Evolutionary conservation across 169 alveolate genomes (phyloP), one percentile per base, ranked within the genome.

Genomic region (Eimeria sp.): DNA sequence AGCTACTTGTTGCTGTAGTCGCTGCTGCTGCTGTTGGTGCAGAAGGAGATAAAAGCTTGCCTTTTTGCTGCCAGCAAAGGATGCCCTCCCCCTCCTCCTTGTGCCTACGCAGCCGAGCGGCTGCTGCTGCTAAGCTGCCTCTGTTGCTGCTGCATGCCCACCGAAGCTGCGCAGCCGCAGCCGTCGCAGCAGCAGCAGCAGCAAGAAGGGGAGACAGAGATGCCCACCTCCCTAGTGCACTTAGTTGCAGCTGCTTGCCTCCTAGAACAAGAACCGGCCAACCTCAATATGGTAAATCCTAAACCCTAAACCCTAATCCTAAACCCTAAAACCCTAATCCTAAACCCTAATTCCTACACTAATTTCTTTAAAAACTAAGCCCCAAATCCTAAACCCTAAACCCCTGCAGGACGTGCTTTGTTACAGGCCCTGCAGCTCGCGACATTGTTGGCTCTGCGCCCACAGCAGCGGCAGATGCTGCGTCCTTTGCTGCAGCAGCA

Each of bases 131-230:
- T 80, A 0, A 80, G 89, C 70, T 80, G 89, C 4, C 89, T 80
- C n/a, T 80, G 89, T 72, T 80, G 89, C 89, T 80, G 89, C 89
- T 80, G 89, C 89, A 80, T 80, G 89, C 89, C 89, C 61, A 80
- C 89, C 0, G 89, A 80, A 49, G 61, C 61, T 14, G 16, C 61
- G 61, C 61, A 54, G 61, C 61, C 61, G 61, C 61, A 54, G 61
- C 61, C 11, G 70, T 40, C 13, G 47, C 89, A 49, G 72, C 45
- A 25, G 16, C 80, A 70, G 80, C 80, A 70, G 80, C 80, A 70
- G 80, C 80, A 70, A 30, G 72, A 80, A 22, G 70, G 40, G 70
- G 70, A 80, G 9, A 30, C 45, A 2, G 70, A 80, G 43, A 13
- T 80, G 18, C 89, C 89, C 47, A 27, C 49, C 22, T 80, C 89